Evolutionary conservation across 257 asterid genomes (phyloP).

Genomic region (Nicotiana undulata): DNA sequence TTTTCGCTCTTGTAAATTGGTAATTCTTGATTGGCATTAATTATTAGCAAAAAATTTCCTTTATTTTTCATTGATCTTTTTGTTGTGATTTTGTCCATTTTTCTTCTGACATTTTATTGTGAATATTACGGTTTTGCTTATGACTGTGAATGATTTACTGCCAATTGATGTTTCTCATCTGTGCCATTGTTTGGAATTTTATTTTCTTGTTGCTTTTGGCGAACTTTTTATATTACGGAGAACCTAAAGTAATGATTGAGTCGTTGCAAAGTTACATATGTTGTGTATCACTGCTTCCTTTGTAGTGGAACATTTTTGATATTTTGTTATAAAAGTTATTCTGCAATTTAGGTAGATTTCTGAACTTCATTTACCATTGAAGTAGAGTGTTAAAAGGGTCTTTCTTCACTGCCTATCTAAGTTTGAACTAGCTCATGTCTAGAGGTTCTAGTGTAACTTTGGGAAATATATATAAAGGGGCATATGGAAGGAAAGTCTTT

Average conservation of each 20-base stretch:
- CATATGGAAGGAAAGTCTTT: background rate
- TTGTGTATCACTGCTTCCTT: background rate
- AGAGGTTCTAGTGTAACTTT: background rate
- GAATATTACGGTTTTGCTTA: background rate
- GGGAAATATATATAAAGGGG: background rate
- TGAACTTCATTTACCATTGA: background rate
- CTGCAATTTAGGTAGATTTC: background rate
- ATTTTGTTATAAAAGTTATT: background rate
- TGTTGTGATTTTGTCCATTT: conserved; percentile 9
- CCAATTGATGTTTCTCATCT: background rate
- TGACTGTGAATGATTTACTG: background rate
- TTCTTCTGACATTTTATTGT: background rate
- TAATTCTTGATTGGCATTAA: conserved; percentile 36
- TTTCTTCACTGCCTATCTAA: background rate
- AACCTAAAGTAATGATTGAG: background rate
- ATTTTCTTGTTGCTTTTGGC: background rate
- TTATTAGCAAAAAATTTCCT: conserved; percentile 3
- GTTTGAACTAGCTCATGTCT: background rate
- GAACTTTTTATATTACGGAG: background rate
- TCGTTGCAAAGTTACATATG: too few relatives aligned
- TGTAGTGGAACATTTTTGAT: background rate
- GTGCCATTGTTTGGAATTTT: conserved; percentile 3
- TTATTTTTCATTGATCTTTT: background rate
- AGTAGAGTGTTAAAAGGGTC: too few relatives aligned
- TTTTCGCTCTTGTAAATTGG: conserved; percentile 64